Percentiles rank a stretch among this genome's conserved stretches.
These are phyloP conservation scores for Aspergillus felis DNA, from an alignment of 2,329 filamentous ascomycete species.

Conservation along the genomic window DNA sequence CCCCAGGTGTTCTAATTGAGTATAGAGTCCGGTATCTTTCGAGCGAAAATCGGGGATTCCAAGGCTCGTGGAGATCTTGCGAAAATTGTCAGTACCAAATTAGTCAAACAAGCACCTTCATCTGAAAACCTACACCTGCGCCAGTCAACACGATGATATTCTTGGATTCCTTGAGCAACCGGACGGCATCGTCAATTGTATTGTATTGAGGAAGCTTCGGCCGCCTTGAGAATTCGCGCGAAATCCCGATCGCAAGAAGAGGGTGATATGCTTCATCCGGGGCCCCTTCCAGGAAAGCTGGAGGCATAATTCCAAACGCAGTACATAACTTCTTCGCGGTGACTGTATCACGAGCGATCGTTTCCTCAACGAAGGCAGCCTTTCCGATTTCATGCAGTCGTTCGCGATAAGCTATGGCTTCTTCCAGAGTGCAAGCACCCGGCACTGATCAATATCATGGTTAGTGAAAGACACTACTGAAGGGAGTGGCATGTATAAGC, in stretches of 20 bases:
- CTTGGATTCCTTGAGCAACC: slow-evolving; percentile 65
- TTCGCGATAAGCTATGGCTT: slow-evolving; percentile 65
- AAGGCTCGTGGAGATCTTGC: slow-evolving; percentile 81
- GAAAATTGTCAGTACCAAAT: slow-evolving; percentile 2
- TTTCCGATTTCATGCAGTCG: slow-evolving; percentile 74
- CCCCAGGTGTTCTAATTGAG: slow-evolving; percentile 74
- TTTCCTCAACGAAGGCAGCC: slow-evolving; percentile 69
- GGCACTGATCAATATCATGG: slow-evolving; percentile 30
- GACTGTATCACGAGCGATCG: slow-evolving; percentile 64
- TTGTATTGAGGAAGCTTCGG: slow-evolving; percentile 78
- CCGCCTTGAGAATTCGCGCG: slow-evolving; percentile 75
- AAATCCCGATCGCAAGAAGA: slow-evolving; percentile 72
- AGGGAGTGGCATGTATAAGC: slow-evolving; percentile 9
- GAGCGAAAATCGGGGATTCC: slow-evolving; percentile 97
- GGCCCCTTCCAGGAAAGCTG: slow-evolving; percentile 66
- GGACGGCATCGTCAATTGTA: slow-evolving; percentile 80
- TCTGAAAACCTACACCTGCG: slow-evolving; percentile 57
- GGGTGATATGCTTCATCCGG: slow-evolving; percentile 72
- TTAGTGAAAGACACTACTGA: not conserved
- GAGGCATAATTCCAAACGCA: slow-evolving; percentile 75
- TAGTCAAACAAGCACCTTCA: not conserved
- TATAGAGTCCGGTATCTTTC: slow-evolving; percentile 87
- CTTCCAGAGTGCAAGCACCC: slow-evolving; percentile 61
- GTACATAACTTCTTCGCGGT: slow-evolving; percentile 79
- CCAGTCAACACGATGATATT: slow-evolving; percentile 95